Percentiles rank a stretch among this genome's conserved stretches.
These are phyloP conservation scores for Echeveria elegans DNA, from an alignment of 164 flowering plant genomes.

Conservation along the genomic window DNA sequence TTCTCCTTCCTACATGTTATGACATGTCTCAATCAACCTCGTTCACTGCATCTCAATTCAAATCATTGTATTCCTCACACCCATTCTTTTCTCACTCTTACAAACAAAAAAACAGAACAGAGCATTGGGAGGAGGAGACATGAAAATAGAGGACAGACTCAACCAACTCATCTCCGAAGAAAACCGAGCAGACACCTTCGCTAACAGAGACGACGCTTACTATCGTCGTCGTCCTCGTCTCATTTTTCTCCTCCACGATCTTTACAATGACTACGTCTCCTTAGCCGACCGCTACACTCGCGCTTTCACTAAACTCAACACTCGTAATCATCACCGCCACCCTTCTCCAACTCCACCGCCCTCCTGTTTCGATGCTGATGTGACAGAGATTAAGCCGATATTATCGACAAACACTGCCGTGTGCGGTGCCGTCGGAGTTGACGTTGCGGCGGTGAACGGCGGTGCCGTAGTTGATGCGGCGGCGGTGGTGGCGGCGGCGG, in stretches of 20 bases:
- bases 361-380: background rate
- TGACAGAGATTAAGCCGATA: too few species aligned
- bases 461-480: slow-evolving; percentile 14
- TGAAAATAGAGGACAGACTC: slow-evolving; percentile 50
- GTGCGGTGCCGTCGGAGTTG: slow-evolving; percentile 10
- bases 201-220: slow-evolving; percentile 61
- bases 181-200: slow-evolving; percentile 41
- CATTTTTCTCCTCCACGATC: slow-evolving; percentile 46
- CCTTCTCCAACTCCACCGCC: slow-evolving; percentile 20
- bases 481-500: slow-evolving; percentile 17
- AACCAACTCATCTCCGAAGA: slow-evolving; percentile 19
- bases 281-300: slow-evolving; percentile 60
- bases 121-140: slow-evolving; percentile 18
- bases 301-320: slow-evolving; percentile 22
- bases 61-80: too few species aligned
- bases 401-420: background rate
- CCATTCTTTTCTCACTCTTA: background rate
- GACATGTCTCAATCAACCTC: background rate
- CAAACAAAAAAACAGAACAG: background rate
- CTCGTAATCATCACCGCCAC: background rate
- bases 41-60: background rate
- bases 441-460: background rate
- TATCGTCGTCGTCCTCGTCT: slow-evolving; percentile 69
- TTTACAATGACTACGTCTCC: slow-evolving; percentile 50
- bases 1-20: background rate